Conservation (phyloP, 169 alveolate species). For the Eimeria falciformis region DNA sequence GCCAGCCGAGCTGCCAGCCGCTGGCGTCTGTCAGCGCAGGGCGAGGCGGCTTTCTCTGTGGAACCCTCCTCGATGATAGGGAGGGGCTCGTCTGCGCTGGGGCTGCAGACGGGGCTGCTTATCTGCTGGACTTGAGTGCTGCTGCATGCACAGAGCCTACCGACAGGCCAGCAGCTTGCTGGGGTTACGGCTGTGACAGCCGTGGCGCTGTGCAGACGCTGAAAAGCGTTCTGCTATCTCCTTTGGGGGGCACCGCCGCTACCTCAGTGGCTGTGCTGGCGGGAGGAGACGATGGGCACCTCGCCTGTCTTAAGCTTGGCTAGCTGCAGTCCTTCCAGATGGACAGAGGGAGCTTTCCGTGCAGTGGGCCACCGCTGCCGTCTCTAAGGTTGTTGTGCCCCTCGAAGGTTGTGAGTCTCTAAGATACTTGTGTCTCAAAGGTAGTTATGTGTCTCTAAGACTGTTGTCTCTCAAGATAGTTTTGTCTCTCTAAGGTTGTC, state of each 20-base stretch:
- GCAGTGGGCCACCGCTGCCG: too few relatives aligned
- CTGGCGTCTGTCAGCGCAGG: not conserved
- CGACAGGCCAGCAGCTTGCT: conserved; percentile 15
- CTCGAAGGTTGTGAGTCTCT: too few relatives aligned
- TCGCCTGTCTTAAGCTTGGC: conserved; percentile 18
- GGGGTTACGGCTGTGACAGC: conserved; percentile 49
- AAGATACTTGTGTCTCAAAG: too few relatives aligned
- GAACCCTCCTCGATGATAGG: conserved; percentile 6
- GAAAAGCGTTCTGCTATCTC: conserved; percentile 4
- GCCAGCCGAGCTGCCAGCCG: not conserved
- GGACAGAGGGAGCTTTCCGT: too few relatives aligned
- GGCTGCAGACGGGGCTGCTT: conserved; percentile 62
- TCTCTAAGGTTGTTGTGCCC: too few relatives aligned
- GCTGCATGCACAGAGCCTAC: not conserved
- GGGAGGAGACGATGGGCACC: conserved; percentile 75
- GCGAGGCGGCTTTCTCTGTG: conserved; percentile 43
- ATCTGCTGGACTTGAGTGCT: not conserved
- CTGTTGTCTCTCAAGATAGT: too few relatives aligned
- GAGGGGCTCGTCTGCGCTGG: conserved; percentile 36
- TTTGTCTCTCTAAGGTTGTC: too few relatives aligned
- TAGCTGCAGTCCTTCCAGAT: not conserved
- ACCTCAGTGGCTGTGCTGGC: conserved; percentile 8
- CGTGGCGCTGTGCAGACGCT: conserved; percentile 60
- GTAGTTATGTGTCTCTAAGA: too few relatives aligned
- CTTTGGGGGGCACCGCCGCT: not conserved